These are phyloP conservation scores for Ophidiomyces ophidiicola DNA, from an alignment of 2,329 filamentous ascomycete genomes.

Conservation along the genomic window DNA sequence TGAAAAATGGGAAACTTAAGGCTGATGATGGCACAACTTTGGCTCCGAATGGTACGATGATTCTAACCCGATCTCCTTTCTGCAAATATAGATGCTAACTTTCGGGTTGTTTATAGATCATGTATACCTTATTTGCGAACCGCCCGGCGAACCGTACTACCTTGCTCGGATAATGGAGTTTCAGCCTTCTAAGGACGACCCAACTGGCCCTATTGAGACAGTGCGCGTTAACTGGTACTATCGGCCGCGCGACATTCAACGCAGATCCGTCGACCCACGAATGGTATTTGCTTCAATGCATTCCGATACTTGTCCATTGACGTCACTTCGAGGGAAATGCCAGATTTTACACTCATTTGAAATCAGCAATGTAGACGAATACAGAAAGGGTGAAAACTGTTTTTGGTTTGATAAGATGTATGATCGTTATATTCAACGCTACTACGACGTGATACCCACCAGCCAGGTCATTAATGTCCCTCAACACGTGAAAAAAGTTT, in stretches of 20 bases:
- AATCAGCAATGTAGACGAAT: conserved; percentile 68
- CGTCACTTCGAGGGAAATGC: conserved; percentile 86
- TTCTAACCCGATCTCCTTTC: conserved; percentile 2
- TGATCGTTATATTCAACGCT: conserved; percentile 94
- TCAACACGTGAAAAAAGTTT: conserved; percentile 82
- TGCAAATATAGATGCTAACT: conserved; percentile 15
- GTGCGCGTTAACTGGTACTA: conserved; percentile 98
- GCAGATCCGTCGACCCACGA: conserved; percentile 80
- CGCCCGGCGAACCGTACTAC: conserved; percentile 95
- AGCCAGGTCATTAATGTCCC: conserved; percentile 91
- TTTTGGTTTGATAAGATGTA: conserved; percentile 98
- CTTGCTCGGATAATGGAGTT: conserved; percentile 98
- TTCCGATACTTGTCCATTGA: conserved; percentile 86
- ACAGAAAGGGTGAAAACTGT: conserved; percentile 69
- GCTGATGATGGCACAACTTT: conserved; percentile 85
- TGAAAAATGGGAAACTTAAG: conserved; percentile 65
- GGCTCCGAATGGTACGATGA: conserved; percentile 65
- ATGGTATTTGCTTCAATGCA: conserved; percentile 96
- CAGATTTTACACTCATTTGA: conserved; percentile 79
- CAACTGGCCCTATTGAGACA: conserved; percentile 62
- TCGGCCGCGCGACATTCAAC: conserved; percentile 85
- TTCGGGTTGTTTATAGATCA: conserved; percentile 45
- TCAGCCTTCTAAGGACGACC: conserved; percentile 66
- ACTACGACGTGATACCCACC: conserved; percentile 93
- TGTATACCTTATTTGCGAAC: conserved; percentile 94